phyloP scores from a whole-genome alignment of 371 early-diverging fungal genomes.

The Rhizopus arrhizus region DNA sequence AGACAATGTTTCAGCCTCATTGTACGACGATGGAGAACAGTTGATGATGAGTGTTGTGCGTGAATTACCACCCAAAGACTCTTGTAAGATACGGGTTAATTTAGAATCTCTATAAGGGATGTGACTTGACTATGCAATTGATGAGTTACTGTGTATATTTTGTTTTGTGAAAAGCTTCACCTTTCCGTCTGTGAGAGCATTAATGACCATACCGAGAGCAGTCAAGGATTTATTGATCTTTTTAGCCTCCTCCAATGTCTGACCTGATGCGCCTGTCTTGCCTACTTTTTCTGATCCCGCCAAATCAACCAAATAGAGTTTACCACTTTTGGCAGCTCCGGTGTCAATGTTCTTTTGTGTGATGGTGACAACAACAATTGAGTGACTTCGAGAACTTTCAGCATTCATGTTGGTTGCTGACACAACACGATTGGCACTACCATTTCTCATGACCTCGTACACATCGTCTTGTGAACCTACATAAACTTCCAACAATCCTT shows the following conservation, averaged over 20 bases:
- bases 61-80: conserved; percentile 96
- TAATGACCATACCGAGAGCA: conserved; percentile 98
- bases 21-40: conserved; percentile 93
- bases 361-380: conserved; percentile 93
- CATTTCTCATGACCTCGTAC: conserved; percentile 91
- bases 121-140: conserved; percentile 81
- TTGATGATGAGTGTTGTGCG: conserved; percentile 96
- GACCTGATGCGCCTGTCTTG: conserved; percentile 97
- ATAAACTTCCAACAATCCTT: conserved; percentile 91
- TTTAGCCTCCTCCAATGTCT: conserved; percentile 98
- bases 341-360: conserved; percentile 87
- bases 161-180: conserved; percentile 45
- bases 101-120: conserved; percentile 98
- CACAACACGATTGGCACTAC: conserved; percentile 85
- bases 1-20: conserved; percentile 92
- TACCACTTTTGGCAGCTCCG: conserved; percentile 86
- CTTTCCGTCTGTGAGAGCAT: conserved; percentile 90
- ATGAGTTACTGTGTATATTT: conserved; percentile 30
- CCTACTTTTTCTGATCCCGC: conserved; percentile 98
- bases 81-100: conserved; percentile 97
- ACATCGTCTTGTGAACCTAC: conserved; percentile 91
- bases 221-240: conserved; percentile 99
- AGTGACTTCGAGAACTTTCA: conserved; percentile 94
- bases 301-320: conserved; percentile 96
- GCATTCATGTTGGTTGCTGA: conserved; percentile 97